Evolutionary conservation across 208 protist genomes (phyloP), one percentile per base, ranked within the genome.

Genomic region (Crithidia brevicula): DNA sequence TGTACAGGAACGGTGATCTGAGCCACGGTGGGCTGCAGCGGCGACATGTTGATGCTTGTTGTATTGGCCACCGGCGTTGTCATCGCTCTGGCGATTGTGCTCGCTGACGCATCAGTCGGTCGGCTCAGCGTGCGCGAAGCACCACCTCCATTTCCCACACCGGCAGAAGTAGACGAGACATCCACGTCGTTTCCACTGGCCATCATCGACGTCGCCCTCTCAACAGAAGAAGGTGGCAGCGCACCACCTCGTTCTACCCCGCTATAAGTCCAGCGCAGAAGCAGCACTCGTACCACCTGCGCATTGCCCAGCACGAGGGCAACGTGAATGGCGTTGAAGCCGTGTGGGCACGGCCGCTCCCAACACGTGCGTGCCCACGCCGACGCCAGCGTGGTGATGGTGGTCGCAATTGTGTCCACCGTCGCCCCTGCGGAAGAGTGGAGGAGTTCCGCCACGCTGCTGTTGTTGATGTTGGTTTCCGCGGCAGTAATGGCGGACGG

Each of bases 251-350:
- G 22, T 16, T 11, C 57, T 2, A 16, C 52, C 23, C 60, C 53
- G 33, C 43, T 36, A 49, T 58, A 65, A 15, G 30, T 28, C 61
- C 54, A 47, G 9, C 49, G 42, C 15, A 67, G 64, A 22, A 77
- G 60, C 51, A 73, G 60, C 31, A 60, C 49, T 28, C 52, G 56
- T 20, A 57, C 25, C 70, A 65, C 70, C 52, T 60, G 64, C 33
- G 70, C 67, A 60, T 85, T 65, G 27, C 79, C 79, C 6, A 81
- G 73, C 25, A 61, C 30, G 16, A 85, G 70, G 1, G 79, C 73
- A 16, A 81, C 46, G 50, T 81, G 68, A 5, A 85, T 54, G 3
- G 70, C 43, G 28, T 67, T 70, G 16, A 85, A 67, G 28, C 23
- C 63, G 57, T 85, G 79, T 10, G n/a, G 18, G 45, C 73, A 85